These are phyloP conservation scores for Massariosphaeria phaeospora DNA, from an alignment of 495 filamentous ascomycete genomes.

Conservation along the genomic window DNA sequence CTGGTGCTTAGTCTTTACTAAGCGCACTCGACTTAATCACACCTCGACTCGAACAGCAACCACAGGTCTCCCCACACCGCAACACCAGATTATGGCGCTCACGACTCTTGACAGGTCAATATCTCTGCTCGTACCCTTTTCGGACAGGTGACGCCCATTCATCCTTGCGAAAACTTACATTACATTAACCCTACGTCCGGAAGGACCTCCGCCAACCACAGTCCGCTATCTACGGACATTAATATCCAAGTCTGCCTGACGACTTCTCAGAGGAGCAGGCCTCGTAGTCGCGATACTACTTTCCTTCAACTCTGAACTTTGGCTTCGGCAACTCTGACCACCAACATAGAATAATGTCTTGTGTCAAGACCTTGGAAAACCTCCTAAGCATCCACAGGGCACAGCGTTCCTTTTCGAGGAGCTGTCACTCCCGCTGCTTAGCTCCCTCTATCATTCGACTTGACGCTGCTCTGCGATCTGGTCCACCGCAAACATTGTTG, in stretches of 20 bases:
- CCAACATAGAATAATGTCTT: not conserved
- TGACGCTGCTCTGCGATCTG: not conserved
- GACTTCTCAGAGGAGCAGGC: not conserved
- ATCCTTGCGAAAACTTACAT: conserved; percentile 10
- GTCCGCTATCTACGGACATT: conserved; percentile 8
- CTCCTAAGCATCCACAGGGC: not conserved
- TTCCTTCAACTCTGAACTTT: conserved; percentile 2
- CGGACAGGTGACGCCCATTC: not conserved
- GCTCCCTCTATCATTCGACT: not conserved
- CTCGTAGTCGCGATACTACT: conserved; percentile 3
- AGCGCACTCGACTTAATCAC: not conserved
- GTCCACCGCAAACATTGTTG: not conserved
- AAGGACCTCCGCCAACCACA: not conserved
- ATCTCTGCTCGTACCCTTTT: not conserved
- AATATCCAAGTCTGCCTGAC: conserved; percentile 16
- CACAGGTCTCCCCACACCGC: not conserved
- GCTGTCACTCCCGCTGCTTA: not conserved
- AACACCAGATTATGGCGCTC: not conserved
- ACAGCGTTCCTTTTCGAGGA: not conserved
- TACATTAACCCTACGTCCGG: not conserved
- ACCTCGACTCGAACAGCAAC: not conserved
- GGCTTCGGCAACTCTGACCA: conserved; percentile 2
- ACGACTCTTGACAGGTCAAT: not conserved
- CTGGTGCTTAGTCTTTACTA: not conserved
- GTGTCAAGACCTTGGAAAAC: not conserved